Evolutionary conservation across 805 yeast species (phyloP), one percentile per base, ranked within the genome.

Genomic region (Zygosaccharomyces gambellarensis): DNA sequence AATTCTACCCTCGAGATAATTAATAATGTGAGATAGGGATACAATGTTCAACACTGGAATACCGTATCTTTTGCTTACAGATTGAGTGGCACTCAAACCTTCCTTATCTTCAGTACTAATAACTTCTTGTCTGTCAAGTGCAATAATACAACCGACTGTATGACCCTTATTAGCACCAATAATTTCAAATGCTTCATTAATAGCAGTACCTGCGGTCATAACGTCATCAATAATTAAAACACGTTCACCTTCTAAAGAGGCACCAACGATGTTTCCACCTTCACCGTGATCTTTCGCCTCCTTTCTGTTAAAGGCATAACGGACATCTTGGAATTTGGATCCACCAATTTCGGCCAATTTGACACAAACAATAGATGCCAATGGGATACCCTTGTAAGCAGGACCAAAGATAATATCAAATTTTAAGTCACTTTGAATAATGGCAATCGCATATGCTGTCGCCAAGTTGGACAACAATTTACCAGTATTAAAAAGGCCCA

Each of bases 171-270:
- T 92, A 23, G 71, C 70, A 4, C 62, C 69, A 59, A 94, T 89
- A 61, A 94, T 85, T 43, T 77, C 81, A 61, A 87, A 86, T 0
- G 98, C 97, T 71, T 94, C 98, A 60, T 86, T 86, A 66, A 90
- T 90, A 44, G 99, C 98, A 51, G 98, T 94, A 36, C 99, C 99
- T 1, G 98, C 98, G 52, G 98, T 92, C 83, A 92, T 90, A 39
- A 94, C 97, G 63, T 92, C 99, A 69, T 94, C 99, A 53, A 92
- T 89, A 61, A 94, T 87, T 61, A 94, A 73, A 22, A 92, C 80
- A 52, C 77, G 77, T 68, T 90, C 85, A 43, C 79, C 86, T 52
- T 77, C 76, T 60, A 92, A 77, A 5, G 80, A 69, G 41, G 86
- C 81, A 32, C 99, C 99, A 38, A 94, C 98, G 59, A 92, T 87